Base-by-base conservation (phyloP, 495 filamentous ascomycete species). In the Cercophora newfieldiana region DNA sequence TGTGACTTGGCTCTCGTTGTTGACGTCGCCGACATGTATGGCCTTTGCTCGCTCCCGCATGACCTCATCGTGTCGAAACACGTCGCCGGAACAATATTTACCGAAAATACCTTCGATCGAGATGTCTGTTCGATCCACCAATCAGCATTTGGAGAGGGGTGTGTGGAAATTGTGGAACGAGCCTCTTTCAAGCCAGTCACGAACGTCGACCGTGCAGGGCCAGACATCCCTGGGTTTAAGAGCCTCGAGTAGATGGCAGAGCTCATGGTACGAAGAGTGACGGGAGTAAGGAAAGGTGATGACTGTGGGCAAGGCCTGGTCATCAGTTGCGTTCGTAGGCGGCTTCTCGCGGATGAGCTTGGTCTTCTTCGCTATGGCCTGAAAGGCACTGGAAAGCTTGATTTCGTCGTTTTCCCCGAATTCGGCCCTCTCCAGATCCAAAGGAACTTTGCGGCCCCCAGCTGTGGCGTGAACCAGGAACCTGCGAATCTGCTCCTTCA, bases 191-290 rank as follows among this genome's bases (percentile, higher is more conserved):
- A 74, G 22, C 93, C 92, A 96, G 7, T 73, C 76, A 0, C 74
- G 65, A 19, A 84, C 78, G 60, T 93, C 82, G 6, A 94, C 88
- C 1, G 92, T 94, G 72, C 94, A 97, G 4, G 94, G 93, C 77
- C 90, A 89, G 12, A 97, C 80, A 74, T 97, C 92, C 65, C 79
- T 84, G 0, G 92, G 93, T 44, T 79, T 82, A 66, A 97, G 92
- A 0, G 81, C 82, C 3, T 80, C 69, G 4, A 96, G 80, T 0
- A 98, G 77, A 64, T 87, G 74, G 65, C 91, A 90, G 5, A 97
- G 81, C 74, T 97, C 94, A 0, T 78, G 77, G 59, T 94, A 92
- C 0, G 92, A 97, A 0, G 94, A 96, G 75, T 98, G 94, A 1
- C 94, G 86, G 0, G 94, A 94, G 71, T 94, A 98, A 3, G 93